A percentile compares a stretch with the other conserved stretches of the same genome.
Conservation (phyloP, 2,329 filamentous ascomycete genomes). For the Ophiostoma triangulosporum region DNA sequence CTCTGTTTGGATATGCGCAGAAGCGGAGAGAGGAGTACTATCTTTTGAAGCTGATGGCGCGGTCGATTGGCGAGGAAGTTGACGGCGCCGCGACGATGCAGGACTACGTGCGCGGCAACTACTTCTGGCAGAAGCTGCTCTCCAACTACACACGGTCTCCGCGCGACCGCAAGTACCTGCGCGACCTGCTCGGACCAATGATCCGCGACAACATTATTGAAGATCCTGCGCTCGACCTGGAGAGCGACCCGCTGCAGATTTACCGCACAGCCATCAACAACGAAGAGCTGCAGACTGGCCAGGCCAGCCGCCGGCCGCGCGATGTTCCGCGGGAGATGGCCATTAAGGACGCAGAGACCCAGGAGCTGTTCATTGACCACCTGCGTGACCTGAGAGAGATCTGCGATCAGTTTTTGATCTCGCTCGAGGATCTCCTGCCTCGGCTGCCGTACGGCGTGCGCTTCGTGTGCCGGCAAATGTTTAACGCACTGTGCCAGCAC, state of each 20-base stretch:
- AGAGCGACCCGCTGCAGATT: slow-evolving; percentile 95
- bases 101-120: slow-evolving; percentile 79
- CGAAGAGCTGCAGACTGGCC: slow-evolving; percentile 84
- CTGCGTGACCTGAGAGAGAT: slow-evolving; percentile 89
- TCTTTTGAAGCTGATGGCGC: slow-evolving; percentile 71
- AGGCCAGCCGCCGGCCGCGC: slow-evolving; percentile 63
- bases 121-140: slow-evolving; percentile 84
- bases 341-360: slow-evolving; percentile 89
- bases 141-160: slow-evolving; percentile 82
- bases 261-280: slow-evolving; percentile 94
- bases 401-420: slow-evolving; percentile 74
- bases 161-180: slow-evolving; percentile 80
- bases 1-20: slow-evolving; percentile 90
- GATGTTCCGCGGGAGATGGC: slow-evolving; percentile 85
- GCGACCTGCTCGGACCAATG: slow-evolving; percentile 70
- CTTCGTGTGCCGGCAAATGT: slow-evolving; percentile 76
- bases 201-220: slow-evolving; percentile 89
- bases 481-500: slow-evolving; percentile 59
- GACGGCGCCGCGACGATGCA: slow-evolving; percentile 59
- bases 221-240: slow-evolving; percentile 77
- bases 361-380: slow-evolving; percentile 85
- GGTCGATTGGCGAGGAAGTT: slow-evolving; percentile 76
- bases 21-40: slow-evolving; percentile 97
- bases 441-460: slow-evolving; percentile 89
- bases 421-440: slow-evolving; percentile 69